Evolutionary conservation across 148 eudicot species (phyloP), one percentile per base, ranked within the genome.

Genomic region (Nepenthes gracilis): DNA sequence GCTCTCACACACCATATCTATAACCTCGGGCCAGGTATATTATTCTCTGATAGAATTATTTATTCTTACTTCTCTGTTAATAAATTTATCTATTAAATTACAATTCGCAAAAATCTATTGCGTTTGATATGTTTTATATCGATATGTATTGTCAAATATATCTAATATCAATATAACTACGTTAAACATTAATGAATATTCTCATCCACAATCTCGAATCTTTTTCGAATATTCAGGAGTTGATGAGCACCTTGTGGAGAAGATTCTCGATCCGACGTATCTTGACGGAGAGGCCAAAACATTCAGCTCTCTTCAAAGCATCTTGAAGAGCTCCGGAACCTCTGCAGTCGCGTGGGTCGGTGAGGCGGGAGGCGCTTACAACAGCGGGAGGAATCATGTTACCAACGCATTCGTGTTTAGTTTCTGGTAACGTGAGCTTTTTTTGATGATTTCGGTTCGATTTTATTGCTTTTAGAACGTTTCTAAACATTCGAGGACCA

Each of bases 281-380:
- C 93, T 91, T 2, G 89, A 91, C 61, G 74, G 72, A 9, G 85
- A 68, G 79, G 86, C 81, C 5, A 70, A 71, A 35, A 76, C 78
- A 50, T 91, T 87, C 65, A 73, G 78, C 15, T 59, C 63, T n/a
- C 87, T 91, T 62, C 62, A 78, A 47, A 64, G 64, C 74, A 71
- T 76, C 38, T 50, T 83, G 8, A 73, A 55, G 74, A 75, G 58
- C 53, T 77, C 92, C 2, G 59, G 60, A 54, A 74, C 69, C 66
- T 70, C 83, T 13, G 80, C 88, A 3, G 70, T 66, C 61, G 79
- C 93, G 1, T 91, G 97, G 97, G 93, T 91, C 57, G 96, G 97
- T 35, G 97, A 91, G 67, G 64, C 95, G 10, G 97, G 97, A 64
- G 97, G 97, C 14, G 95, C 95, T 60, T 87, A 83, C 61, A 91